A percentile compares a stretch with the other conserved stretches of the same genome.
phyloP scores from a whole-genome alignment of 495 filamentous ascomycete species.

The Glarea lozoyensis region DNA sequence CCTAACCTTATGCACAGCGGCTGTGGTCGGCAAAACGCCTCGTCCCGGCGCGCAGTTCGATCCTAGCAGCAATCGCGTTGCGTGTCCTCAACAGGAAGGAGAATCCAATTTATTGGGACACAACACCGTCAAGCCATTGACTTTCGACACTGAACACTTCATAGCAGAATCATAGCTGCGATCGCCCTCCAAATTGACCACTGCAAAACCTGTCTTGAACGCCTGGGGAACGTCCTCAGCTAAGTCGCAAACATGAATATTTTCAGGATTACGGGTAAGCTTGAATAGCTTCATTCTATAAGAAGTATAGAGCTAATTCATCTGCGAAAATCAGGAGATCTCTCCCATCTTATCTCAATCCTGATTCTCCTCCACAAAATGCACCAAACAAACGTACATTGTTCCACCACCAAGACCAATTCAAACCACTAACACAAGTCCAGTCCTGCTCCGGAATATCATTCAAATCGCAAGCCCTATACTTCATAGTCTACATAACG shows the following conservation, averaged over 20 bases:
- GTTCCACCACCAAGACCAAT: too few relatives aligned
- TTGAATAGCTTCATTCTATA: neutral
- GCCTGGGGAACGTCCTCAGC: too few relatives aligned
- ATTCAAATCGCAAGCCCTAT: slow-evolving; percentile 94
- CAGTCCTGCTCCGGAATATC: slow-evolving; percentile 96
- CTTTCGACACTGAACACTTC: neutral
- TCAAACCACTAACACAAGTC: too few relatives aligned
- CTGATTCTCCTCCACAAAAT: slow-evolving; percentile 95
- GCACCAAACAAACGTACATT: slow-evolving; percentile 80
- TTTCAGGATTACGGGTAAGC: slow-evolving; percentile 75
- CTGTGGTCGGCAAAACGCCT: too few relatives aligned
- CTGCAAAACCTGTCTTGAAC: too few relatives aligned
- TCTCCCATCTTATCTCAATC: slow-evolving; percentile 92
- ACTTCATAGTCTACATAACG: slow-evolving; percentile 85
- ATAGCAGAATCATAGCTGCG: slow-evolving; percentile 10
- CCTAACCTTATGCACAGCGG: too few relatives aligned
- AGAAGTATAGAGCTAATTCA: slow-evolving; percentile 8
- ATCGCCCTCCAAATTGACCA: neutral
- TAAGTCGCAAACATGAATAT: slow-evolving; percentile 61
- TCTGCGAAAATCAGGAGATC: slow-evolving; percentile 55
- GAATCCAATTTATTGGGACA: too few relatives aligned
- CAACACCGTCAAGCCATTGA: too few relatives aligned
- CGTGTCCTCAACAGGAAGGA: slow-evolving; percentile 16
- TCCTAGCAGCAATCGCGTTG: too few relatives aligned
- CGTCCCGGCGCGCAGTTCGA: neutral